phyloP scores from a whole-genome alignment of 2,329 filamentous ascomycete genomes.

The Phyllosticta citriasiana region DNA sequence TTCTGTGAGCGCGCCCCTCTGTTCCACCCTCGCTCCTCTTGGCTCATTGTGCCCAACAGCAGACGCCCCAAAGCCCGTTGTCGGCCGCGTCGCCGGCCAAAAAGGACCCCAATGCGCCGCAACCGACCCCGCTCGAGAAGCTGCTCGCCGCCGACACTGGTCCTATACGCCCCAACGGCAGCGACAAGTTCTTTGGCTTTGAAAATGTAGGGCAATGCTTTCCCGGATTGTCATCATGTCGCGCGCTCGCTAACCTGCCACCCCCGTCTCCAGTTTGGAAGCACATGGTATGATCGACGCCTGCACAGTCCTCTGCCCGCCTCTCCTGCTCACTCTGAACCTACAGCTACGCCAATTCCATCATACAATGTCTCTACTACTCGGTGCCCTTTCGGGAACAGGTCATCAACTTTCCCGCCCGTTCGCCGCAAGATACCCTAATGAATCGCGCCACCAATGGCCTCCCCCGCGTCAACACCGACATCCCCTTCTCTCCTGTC shows the following conservation, averaged over 20 bases:
- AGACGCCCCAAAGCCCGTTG: constrained; percentile 40
- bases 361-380: constrained; percentile 94
- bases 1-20: constrained; percentile 28
- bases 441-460: constrained; percentile 40
- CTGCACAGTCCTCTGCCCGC: neutral
- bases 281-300: constrained; percentile 66
- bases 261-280: constrained; percentile 62
- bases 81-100: constrained; percentile 41
- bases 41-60: constrained; percentile 11
- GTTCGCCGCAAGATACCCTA: constrained; percentile 59
- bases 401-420: constrained; percentile 79
- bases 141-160: constrained; percentile 80
- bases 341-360: constrained; percentile 91
- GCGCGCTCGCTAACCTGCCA: constrained; percentile 16
- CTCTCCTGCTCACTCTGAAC: constrained; percentile 12
- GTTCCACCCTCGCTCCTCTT: constrained; percentile 1
- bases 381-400: constrained; percentile 88
- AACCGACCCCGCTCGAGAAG: constrained; percentile 54
- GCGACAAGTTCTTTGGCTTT: constrained; percentile 95
- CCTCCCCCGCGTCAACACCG: constrained; percentile 30
- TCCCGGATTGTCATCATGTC: constrained; percentile 6
- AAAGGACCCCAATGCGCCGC: constrained; percentile 49
- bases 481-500: constrained; percentile 23
- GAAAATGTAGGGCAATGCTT: constrained; percentile 67
- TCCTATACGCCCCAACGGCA: constrained; percentile 73